Base-by-base conservation (phyloP, 2,329 filamentous ascomycete genomes). In the Aspergillus fumigatus region DNA sequence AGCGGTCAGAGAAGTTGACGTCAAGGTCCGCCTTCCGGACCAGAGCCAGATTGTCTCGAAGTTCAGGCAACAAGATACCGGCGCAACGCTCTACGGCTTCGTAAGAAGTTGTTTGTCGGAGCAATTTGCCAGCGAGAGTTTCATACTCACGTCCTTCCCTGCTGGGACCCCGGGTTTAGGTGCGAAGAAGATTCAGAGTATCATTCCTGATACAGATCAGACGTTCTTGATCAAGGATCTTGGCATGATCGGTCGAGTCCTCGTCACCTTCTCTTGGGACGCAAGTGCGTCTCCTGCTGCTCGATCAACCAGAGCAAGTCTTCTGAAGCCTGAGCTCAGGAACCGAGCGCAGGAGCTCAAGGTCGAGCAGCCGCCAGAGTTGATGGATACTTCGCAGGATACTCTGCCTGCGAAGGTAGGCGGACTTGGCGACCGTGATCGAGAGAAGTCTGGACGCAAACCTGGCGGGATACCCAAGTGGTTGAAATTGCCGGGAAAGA, bases 11-110 rank as follows among this genome's bases (percentile, higher is more conserved):
- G 83, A 84, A 32, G 83, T 96, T 32, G 82, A 85, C 27, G 81
- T 97, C 61, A 91, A 89, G 62, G 83, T 97, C 50, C 88, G 92
- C 26, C 92, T 97, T 65, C 93, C 93, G 0, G 92, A 97, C 70
- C 89, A 92, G 64, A 89, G 86, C 56, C 86, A 87, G 53, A 84
- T 92, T 32, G 84, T 91, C 52, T 87, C 87, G 75, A 82, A 80
- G n/a, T 85, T 95, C 62, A 82, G 80, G 1, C 84, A 85, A 21
- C 71, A 78, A 1, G 87, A 92, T 53, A 91, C 89, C 0, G 88
- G 87, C 1, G 79, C 82, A 3, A 82, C 84, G 51, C 78, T 99
- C 1, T 91, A 97, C 74, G 77, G 80, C 14, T 90, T 88, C 61
- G 89, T 96, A 19, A 80, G 85, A 52, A 79, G 79, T 47, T 85